phyloP scores from a whole-genome alignment of 441 rosid genomes.

The Pelargonium exstipulatum region DNA sequence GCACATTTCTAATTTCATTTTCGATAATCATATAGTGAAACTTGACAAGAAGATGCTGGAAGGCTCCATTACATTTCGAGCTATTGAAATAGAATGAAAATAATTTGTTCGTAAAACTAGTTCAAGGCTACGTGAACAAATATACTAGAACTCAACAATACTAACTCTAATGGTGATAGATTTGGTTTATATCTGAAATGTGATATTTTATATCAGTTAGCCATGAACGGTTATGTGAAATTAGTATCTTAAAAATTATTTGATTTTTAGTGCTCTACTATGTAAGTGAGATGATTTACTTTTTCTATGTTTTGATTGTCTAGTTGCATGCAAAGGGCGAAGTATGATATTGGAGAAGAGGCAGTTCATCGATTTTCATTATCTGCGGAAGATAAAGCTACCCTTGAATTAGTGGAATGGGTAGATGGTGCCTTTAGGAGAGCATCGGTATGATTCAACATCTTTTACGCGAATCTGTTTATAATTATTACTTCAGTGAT shows the following conservation, averaged over 20 bases:
- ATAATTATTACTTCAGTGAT: neutral
- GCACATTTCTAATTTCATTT: neutral
- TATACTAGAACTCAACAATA: neutral
- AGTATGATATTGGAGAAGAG: conserved; percentile 95
- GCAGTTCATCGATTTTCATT: conserved; percentile 90
- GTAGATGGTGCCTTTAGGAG: conserved; percentile 75
- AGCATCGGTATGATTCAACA: conserved; percentile 56
- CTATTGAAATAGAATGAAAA: neutral
- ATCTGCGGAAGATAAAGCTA: conserved; percentile 97
- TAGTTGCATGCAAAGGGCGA: conserved; percentile 98
- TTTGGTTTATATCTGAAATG: neutral
- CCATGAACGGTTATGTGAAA: neutral
- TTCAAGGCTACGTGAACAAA: neutral
- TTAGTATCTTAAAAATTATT: neutral
- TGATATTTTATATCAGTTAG: neutral
- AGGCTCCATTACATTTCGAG: neutral
- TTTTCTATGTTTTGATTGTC: conserved; percentile 25
- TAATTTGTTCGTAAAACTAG: neutral
- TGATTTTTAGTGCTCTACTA: neutral
- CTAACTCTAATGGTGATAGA: neutral
- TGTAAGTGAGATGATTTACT: no score
- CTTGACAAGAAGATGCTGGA: neutral
- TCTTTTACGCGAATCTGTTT: conserved; percentile 19
- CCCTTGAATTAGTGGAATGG: conserved; percentile 98
- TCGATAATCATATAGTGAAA: neutral